Base-by-base conservation (phyloP, 495 filamentous ascomycete genomes). In the Aspergillus affinis region DNA sequence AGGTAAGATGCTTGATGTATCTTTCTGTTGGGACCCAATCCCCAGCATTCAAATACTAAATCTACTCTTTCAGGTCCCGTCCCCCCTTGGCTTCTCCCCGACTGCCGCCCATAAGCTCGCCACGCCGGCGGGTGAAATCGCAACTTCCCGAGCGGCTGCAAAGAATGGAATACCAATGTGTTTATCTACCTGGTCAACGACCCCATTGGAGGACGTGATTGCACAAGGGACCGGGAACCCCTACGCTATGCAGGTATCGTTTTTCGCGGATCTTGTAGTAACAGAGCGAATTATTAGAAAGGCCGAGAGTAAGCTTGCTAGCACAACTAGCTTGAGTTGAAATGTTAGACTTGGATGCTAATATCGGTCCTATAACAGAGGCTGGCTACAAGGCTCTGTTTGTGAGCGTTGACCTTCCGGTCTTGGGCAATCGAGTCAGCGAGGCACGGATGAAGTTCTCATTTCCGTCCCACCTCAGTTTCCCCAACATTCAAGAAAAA, bases 391-490 rank as follows among this genome's bases (percentile, higher is more conserved):
- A 92, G 72, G 93, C 87, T 4, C 80, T 97, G 5, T 94, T 97
- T 77, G 91, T 97, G 73, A 96, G 92, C 3, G 93, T 97, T 48
- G 93, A 97, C 69, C 90, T 91, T 32, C 93, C 93, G 7, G 89
- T 96, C 67, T 82, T 96, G 6, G 86, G 85, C 0, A 87, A 86
- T 47, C 70, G 74, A 1, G 66, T 78, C 29, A 69, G 70, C 46
- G 74, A 82, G 48, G 69, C 67, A 9, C 63, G 72, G 18, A 76
- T 75, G 51, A 70, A 75, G 27, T 77, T 79, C 57, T 66, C 67
- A n/a, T 65, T 78, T 27, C 78, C 78, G 5, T 15, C 50, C 3
- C 58, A 62, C 10, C 20, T 73, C 48, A 21, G 18, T 18, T 63
- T 59, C 46, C 63, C 66, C 15, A 58, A 54, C 26, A 45, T 64